Base-by-base conservation (phyloP, 2,329 filamentous ascomycete genomes). In the Rhinocladiella mackenziei region DNA sequence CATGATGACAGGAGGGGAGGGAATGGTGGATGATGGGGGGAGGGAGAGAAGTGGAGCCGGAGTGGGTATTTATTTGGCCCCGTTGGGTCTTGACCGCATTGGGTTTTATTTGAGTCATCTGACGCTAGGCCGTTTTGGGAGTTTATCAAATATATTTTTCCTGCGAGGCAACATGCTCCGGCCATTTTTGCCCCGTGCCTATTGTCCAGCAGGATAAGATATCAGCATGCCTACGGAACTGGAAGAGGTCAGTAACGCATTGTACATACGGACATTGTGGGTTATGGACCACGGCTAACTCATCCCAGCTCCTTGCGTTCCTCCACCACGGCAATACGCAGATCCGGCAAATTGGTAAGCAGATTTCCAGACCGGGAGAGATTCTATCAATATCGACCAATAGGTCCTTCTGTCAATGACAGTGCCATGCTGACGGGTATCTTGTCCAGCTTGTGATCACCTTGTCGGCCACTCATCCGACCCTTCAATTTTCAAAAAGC, bases 311-410 rank as follows among this genome's bases (percentile, higher is more conserved):
- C 41, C 88, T 96, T 50, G 88, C 89, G 64, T 96, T 97, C 68
- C 85, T 97, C 48, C 84, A 86, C 66, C 84, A 94, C 69, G 86
- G 86, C 48, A 95, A 94, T 63, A 87, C 88, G 30, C 86, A 95
- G 63, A 88, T 97, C 54, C 81, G 92, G 57, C 81, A 87, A 63
- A 76, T 91, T 56, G 82, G 82, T 85, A 70, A 58, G 67, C 53
- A 38, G 23, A 42, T 26, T 29, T 33, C 45, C 49, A 54, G 29
- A 14, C 29, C 8, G 29, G 29, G 13, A 31, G 29, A 31, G n/a
- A n/a, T n/a, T n/a, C n/a, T n/a, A n/a, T n/a, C n/a, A n/a, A n/a
- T n/a, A n/a, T n/a, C n/a, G n/a, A n/a, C n/a, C n/a, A n/a, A n/a
- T n/a, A n/a, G n/a, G n/a, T n/a, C n/a, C n/a, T n/a, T n/a, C n/a